Evolutionary conservation across 2,329 filamentous ascomycete species (phyloP), one percentile per base, ranked within the genome.

Genomic region (Thielaviopsis cerberus): DNA sequence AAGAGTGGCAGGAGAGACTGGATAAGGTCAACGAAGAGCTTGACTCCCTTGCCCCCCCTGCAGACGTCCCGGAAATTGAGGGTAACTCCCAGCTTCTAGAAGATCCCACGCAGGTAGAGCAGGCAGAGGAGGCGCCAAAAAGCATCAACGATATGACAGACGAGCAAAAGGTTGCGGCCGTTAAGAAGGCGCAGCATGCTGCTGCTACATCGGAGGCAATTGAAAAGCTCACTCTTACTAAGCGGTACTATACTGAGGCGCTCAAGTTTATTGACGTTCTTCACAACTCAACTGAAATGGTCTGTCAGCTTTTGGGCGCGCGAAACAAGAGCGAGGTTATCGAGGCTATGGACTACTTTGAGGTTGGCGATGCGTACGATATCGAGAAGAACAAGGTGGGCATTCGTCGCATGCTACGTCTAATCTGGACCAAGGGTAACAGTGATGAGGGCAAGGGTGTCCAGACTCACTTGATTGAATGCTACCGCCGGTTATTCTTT

Each of bases 371-470:
- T 68, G 91, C 90, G 5, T 97, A 97, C 76, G 92, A 94, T 69
- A 85, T 98, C 60, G 87, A 96, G 69, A 88, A 92, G 64, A 89
- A 94, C 67, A 90, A 94, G 69, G 73, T 85, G 45, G 92, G 94
- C 59, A 97, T 98, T 66, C 81, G 91, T 60, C 85, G 89, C 59
- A 98, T 98, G 92, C 77, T 98, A 62, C 84, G 91, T 57, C 76
- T 98, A 22, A 98, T 98, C 69, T 98, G 92, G 92, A 98, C 92
- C 63, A 98, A 98, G 72, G 91, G 92, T 64, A 98, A 97, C 71
- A 97, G 89, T 65, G 92, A 98, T 66, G 94, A 98, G 75, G 92
- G 94, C 65, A 98, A 97, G 72, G 92, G 92, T 58, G 90, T 98
- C 1, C 94, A 98, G 68, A 87, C 86, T 1, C 92, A 98, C 70